Evolutionary conservation across 306 rosid genomes (phyloP).

Genomic region (cucumber (Cucumis sativus)): Cucumber_9930_V3 NC_026657.2:36746501-36747000

Average conservation of each 20-base stretch:
- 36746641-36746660: no score
- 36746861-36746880: slow-evolving; percentile 42
- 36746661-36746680: slow-evolving; percentile 51
- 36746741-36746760: slow-evolving; percentile 22
- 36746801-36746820: slow-evolving; percentile 42
- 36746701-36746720: slow-evolving; percentile 40
- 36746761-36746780: slow-evolving; percentile 24
- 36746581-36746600: no score
- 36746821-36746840: slow-evolving; percentile 54
- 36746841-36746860: slow-evolving; percentile 56
- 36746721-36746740: slow-evolving; percentile 35
- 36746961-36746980: slow-evolving; percentile 40
- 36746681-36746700: slow-evolving; percentile 40
- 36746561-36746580: no score
- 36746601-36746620: no score
- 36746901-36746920: slow-evolving; percentile 29
- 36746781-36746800: slow-evolving; percentile 44
- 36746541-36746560: no score
- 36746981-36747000: slow-evolving; percentile 51
- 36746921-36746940: slow-evolving; percentile 9
- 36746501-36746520: no score
- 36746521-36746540: no score
- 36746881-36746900: slow-evolving; percentile 33
- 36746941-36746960: background rate
- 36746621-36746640: no score